Base-by-base conservation (phyloP, 805 yeast genomes). In the Candida vartiovaarae region DNA sequence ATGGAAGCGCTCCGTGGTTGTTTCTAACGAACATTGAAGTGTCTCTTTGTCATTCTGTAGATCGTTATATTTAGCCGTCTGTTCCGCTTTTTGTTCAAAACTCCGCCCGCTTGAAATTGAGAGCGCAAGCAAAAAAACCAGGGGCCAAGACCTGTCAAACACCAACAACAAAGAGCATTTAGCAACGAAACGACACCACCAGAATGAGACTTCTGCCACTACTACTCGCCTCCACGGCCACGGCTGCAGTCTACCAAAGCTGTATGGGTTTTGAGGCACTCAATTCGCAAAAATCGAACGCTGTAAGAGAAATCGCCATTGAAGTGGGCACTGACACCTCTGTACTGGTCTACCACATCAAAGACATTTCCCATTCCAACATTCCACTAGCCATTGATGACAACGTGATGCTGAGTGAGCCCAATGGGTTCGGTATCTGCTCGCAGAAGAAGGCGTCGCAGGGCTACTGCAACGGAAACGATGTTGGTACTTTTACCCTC, bases 1-100 rank as follows among this genome's bases (percentile, higher is more conserved):
- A 35, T 59, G 0, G 34, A 44, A 0, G 51, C 66, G 4, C 48
- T 66, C 39, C 54, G 48, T 4, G 55, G 55, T 5, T 65, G 68
- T 42, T 64, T 60, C 32, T 46, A 38, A 11, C 8, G 30, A 28
- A 7, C 8, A 28, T 7, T 28, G 30, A 28, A 28, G 9, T 32
- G n/a, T 28, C 6, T 28, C 9, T 28, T 6, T 28, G 30, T 9
- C 30, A 7, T 28, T 6, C 30, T 28, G 30, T 28, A 28, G 30
- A 28, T 28, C 30, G 6, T 28, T 28, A 28, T 9, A 28, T 28
- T 28, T 6, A 9, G 6, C 8, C 30, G 30, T 28, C 8, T 28
- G 30, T 15, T 15, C 20, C 20, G 20, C 20, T 15, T 15, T 15
- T 15, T 15, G 20, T 15, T 15, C 20, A 15, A 15, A 15, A 15